Conservation (phyloP, 169 alveolate genomes). For the Eimeria necatrix region DNA sequence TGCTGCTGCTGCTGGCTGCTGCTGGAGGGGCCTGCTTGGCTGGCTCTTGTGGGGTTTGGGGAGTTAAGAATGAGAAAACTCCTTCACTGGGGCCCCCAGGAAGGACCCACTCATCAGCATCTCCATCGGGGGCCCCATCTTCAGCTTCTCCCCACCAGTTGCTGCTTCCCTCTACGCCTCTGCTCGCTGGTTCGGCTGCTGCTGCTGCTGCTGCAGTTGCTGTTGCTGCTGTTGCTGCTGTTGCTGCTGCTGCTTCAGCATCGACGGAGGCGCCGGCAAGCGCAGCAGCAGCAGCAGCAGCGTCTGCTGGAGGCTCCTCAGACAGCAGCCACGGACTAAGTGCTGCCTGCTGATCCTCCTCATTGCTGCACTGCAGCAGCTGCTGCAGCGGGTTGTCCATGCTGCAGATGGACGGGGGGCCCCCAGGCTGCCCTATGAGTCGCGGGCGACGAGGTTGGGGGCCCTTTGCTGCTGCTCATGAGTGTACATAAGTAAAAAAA, state of each 20-base stretch:
- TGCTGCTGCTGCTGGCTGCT: slow-evolving; percentile 2
- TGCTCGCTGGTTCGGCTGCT: slow-evolving; percentile 14
- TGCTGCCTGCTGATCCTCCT: not conserved
- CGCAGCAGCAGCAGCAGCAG: not conserved
- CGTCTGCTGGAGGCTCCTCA: not conserved
- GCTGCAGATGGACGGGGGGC: not conserved
- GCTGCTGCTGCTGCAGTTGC: slow-evolving; percentile 31
- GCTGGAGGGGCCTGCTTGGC: not conserved
- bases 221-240: not conserved
- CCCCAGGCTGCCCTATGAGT: not conserved
- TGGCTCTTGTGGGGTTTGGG: not conserved
- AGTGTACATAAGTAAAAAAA: not conserved
- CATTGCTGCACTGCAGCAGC: not conserved
- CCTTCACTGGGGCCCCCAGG: slow-evolving; percentile 17
- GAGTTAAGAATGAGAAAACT: slow-evolving; percentile 10
- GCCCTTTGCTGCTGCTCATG: not conserved
- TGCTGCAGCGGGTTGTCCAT: slow-evolving; percentile 36
- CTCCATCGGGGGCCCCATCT: slow-evolving; percentile 23
- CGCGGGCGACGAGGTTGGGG: not conserved
- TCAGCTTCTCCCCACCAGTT: not conserved
- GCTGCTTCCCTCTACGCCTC: not conserved
- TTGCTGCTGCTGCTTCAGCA: not conserved
- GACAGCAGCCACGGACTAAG: not conserved
- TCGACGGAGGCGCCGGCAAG: not conserved
- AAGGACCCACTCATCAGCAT: not conserved